phyloP scores from a whole-genome alignment of 2,329 filamentous ascomycete species.

The Acephala macrosclerotiorum region DNA sequence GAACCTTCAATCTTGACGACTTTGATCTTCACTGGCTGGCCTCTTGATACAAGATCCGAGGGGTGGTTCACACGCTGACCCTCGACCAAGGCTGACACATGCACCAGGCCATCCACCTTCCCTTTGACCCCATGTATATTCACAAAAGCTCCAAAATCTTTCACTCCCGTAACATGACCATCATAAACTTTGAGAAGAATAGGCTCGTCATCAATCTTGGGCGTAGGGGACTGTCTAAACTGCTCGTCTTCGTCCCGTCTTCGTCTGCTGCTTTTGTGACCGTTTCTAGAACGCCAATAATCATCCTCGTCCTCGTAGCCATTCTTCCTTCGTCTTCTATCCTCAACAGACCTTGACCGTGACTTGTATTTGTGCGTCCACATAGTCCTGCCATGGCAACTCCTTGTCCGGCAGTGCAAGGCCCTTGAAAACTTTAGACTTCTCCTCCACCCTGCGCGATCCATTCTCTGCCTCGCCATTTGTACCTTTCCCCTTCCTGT shows the following conservation, averaged over 20 bases:
- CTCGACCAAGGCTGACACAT: slow-evolving; percentile 87
- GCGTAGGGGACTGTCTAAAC: slow-evolving; percentile 71
- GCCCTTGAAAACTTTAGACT: slow-evolving; percentile 88
- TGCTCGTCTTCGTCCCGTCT: slow-evolving; percentile 58
- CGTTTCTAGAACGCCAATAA: slow-evolving; percentile 58
- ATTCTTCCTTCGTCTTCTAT: slow-evolving; percentile 50
- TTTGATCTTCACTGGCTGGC: slow-evolving; percentile 91
- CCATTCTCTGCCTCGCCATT: slow-evolving; percentile 50
- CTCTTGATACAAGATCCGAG: slow-evolving; percentile 81
- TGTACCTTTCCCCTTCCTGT: slow-evolving; percentile 67
- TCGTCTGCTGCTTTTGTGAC: slow-evolving; percentile 50
- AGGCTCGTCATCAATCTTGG: slow-evolving; percentile 82
- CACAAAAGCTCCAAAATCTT: slow-evolving; percentile 96
- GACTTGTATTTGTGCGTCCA: slow-evolving; percentile 58
- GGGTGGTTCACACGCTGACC: slow-evolving; percentile 91
- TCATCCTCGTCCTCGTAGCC: slow-evolving; percentile 66
- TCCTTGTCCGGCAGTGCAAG: slow-evolving; percentile 85
- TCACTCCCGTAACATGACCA: slow-evolving; percentile 88
- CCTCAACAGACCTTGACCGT: slow-evolving; percentile 58
- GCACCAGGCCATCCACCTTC: slow-evolving; percentile 91
- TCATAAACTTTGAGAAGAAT: slow-evolving; percentile 88
- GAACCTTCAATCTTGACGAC: slow-evolving; percentile 84
- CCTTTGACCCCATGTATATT: slow-evolving; percentile 87
- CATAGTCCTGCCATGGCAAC: slow-evolving; percentile 58
- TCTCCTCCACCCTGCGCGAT: slow-evolving; percentile 65